Percentiles rank a stretch among this genome's conserved stretches.
Conservation (phyloP, 2,329 filamentous ascomycete genomes). For the Cercospora beticola region DNA sequence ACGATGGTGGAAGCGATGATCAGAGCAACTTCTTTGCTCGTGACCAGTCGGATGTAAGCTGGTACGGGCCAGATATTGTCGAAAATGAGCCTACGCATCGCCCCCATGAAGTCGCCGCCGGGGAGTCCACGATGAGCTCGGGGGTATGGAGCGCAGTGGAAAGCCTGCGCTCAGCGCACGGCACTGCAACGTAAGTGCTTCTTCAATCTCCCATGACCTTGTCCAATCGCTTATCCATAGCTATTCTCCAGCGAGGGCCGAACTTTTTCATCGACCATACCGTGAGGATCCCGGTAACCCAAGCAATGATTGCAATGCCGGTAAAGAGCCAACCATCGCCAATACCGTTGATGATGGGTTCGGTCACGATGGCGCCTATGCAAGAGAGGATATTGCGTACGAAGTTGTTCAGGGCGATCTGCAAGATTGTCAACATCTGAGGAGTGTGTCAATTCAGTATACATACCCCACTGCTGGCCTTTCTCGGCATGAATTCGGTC, state of each 20-base stretch:
- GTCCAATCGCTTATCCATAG: slow-evolving; percentile 35
- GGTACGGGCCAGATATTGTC: not conserved
- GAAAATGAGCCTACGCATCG: not conserved
- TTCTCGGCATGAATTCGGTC: slow-evolving; percentile 76
- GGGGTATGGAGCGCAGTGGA: not conserved
- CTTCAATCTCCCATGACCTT: slow-evolving; percentile 19
- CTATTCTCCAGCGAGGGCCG: slow-evolving; percentile 35
- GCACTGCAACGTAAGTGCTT: not conserved
- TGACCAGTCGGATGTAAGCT: not conserved
- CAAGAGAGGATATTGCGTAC: slow-evolving; percentile 76
- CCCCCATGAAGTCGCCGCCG: no score
- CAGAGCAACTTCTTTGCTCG: not conserved
- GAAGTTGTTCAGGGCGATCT: slow-evolving; percentile 77
- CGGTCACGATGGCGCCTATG: slow-evolving; percentile 66
- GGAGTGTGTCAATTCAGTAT: not conserved
- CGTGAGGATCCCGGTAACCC: slow-evolving; percentile 30
- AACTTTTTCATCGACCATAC: slow-evolving; percentile 40
- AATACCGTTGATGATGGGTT: slow-evolving; percentile 68
- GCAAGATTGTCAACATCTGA: not conserved
- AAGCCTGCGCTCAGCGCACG: not conserved
- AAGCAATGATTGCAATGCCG: slow-evolving; percentile 40
- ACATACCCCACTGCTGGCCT: slow-evolving; percentile 60
- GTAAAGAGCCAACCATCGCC: slow-evolving; percentile 78
- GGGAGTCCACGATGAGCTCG: not conserved
- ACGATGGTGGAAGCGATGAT: not conserved